Evolutionary conservation across 257 asterid species (phyloP).

Genomic region (Salvia rosmarinus): DNA sequence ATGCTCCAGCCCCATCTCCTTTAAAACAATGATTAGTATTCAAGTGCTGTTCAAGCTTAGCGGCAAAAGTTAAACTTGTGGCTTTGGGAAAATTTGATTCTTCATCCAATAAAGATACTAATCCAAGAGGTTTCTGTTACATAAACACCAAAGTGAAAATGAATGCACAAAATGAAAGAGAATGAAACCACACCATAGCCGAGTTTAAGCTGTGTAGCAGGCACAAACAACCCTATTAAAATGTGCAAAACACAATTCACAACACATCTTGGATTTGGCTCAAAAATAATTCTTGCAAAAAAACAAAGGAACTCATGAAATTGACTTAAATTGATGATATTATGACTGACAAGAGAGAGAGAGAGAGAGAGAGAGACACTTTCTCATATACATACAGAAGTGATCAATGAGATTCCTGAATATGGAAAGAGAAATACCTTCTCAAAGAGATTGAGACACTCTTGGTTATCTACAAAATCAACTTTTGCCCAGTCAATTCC

Average conservation of each 20-base stretch:
- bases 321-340: too few species aligned
- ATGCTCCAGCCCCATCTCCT: constrained; percentile 62
- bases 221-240: not conserved
- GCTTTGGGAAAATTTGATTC: constrained; percentile 77
- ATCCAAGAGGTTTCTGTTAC: constrained; percentile 78
- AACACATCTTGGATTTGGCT: not conserved
- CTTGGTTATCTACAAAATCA: constrained; percentile 89
- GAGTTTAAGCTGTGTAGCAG: constrained; percentile 6
- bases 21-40: constrained; percentile 64
- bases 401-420: constrained; percentile 11
- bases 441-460: constrained; percentile 86
- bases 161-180: constrained; percentile 14
- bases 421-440: constrained; percentile 43
- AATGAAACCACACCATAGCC: constrained; percentile 11
- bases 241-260: not conserved
- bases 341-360: too few species aligned
- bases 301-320: too few species aligned
- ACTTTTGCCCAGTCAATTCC: constrained; percentile 92
- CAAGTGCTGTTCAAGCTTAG: constrained; percentile 81
- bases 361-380: too few species aligned
- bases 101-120: constrained; percentile 86
- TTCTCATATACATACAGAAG: too few species aligned
- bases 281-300: not conserved
- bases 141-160: constrained; percentile 32
- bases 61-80: constrained; percentile 68